Conservation (phyloP, 2,329 filamentous ascomycete genomes). For the Blastomyces gilchristii region DNA sequence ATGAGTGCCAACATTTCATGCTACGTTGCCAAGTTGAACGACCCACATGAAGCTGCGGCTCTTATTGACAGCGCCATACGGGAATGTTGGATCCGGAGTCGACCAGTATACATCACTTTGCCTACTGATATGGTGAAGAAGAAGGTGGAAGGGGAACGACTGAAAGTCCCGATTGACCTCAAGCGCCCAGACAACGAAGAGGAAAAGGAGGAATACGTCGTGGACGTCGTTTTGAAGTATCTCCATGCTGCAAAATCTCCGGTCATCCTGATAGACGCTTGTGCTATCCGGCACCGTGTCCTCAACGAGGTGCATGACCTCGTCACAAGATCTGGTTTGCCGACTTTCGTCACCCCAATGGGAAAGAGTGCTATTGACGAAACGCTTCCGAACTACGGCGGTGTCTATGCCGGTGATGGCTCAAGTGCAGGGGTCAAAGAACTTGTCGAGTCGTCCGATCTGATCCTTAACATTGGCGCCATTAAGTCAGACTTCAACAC, state of each 20-base stretch:
- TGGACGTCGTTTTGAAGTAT: conserved; percentile 61
- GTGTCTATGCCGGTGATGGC: conserved; percentile 70
- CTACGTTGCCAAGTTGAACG: conserved; percentile 40
- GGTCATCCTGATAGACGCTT: conserved; percentile 68
- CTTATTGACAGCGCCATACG: conserved; percentile 44
- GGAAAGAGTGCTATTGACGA: conserved; percentile 75
- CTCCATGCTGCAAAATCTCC: conserved; percentile 62
- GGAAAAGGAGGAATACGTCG: conserved; percentile 64
- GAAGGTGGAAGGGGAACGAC: conserved; percentile 60
- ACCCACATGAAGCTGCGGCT: conserved; percentile 37
- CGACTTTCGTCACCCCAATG: conserved; percentile 76
- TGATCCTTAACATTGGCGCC: conserved; percentile 32
- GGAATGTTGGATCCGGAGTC: conserved; percentile 43
- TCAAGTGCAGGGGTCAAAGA: conserved; percentile 44
- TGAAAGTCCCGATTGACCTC: conserved; percentile 58
- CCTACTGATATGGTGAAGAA: conserved; percentile 47
- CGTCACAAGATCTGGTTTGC: conserved; percentile 60
- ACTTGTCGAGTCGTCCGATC: conserved; percentile 31
- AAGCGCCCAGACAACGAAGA: conserved; percentile 53
- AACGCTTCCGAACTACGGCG: conserved; percentile 59
- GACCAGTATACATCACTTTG: conserved; percentile 47
- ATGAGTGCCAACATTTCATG: conserved; percentile 43
- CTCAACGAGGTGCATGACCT: conserved; percentile 60
- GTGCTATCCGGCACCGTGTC: conserved; percentile 64
- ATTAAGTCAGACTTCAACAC: conserved; percentile 39